Evolutionary conservation across 2,329 filamentous ascomycete genomes (phyloP).

Genomic region (Neonectria punicea): DNA sequence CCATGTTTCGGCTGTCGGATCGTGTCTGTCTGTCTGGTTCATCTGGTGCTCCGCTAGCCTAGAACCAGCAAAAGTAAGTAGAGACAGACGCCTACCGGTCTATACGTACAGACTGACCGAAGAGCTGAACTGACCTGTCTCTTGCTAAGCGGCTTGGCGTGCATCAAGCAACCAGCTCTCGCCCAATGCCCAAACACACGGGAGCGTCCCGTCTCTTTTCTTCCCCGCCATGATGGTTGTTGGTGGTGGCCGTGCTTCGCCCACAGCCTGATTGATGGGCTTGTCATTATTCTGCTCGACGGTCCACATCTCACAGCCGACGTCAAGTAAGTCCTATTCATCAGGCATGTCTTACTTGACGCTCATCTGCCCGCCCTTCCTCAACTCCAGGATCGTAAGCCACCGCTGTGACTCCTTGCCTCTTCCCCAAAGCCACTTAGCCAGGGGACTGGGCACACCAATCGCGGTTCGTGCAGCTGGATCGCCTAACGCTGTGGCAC

Average conservation of each 20-base stretch:
- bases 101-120: too few species aligned
- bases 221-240: background rate
- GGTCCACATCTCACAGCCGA: background rate
- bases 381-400: background rate
- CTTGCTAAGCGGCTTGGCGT: background rate
- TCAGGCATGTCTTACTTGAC: background rate
- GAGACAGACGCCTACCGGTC: too few species aligned
- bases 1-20: too few species aligned
- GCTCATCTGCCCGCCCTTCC: too few species aligned
- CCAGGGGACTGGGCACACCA: background rate
- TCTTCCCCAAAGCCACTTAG: background rate
- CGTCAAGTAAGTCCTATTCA: too few species aligned
- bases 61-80: too few species aligned
- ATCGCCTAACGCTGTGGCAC: background rate
- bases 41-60: background rate
- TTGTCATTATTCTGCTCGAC: too few species aligned
- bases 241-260: conserved; percentile 1
- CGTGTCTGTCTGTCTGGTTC: background rate
- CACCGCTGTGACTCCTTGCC: background rate
- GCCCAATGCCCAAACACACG: background rate
- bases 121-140: background rate
- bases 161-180: background rate
- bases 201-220: background rate
- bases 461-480: background rate
- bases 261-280: background rate